Evolutionary conservation across 2,329 filamentous ascomycete species (phyloP), one percentile per base, ranked within the genome.

Genomic region (Cryphonectria radicalis): DNA sequence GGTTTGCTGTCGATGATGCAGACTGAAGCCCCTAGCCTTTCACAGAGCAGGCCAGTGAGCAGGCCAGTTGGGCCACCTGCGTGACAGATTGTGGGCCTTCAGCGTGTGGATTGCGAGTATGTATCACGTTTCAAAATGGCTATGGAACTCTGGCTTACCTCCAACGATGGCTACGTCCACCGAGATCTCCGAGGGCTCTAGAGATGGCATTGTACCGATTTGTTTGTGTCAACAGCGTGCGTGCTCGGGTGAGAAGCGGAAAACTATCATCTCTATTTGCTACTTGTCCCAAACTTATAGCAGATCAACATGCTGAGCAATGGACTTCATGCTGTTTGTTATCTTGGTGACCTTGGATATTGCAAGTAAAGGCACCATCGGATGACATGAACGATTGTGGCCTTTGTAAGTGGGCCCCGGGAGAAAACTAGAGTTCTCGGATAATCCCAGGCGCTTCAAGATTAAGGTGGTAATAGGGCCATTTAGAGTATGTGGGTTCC

Each of bases 1-100:
- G 57, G 57, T 28, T 62, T 62, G 32, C 28, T 62, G 19, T 62
- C 57, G 35, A 62, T 62, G 57, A 62, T 62, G 57, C 57, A 62
- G 28, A 62, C 57, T 3, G 57, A 62, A 19, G 57, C 57, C 35
- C 57, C 57, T 22, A 62, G 57, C 10, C 32, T 62, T 37, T 62
- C 57, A 37, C 66, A 37, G 46, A 28, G 2, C 64, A 46, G 46
- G 37, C 46, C 35, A 57, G 25, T 46, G 37, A 43, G 57, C 14
- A 62, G 57, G 14, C 57, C 57, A 11, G 57, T 62, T 13, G 57
- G 57, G 35, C 57, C 57, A 35, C 57, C 57, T 62, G 32, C 14
- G 57, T 35, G 14, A 37, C 19, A 37, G 19, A n/a, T 14, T 32
- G 57, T 62, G 28, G 19, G 57, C 35, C 5, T 35, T 37, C 14